Base-by-base conservation (phyloP, 1,284 basidiomycete species). In the Wolfiporia cocos region DNA sequence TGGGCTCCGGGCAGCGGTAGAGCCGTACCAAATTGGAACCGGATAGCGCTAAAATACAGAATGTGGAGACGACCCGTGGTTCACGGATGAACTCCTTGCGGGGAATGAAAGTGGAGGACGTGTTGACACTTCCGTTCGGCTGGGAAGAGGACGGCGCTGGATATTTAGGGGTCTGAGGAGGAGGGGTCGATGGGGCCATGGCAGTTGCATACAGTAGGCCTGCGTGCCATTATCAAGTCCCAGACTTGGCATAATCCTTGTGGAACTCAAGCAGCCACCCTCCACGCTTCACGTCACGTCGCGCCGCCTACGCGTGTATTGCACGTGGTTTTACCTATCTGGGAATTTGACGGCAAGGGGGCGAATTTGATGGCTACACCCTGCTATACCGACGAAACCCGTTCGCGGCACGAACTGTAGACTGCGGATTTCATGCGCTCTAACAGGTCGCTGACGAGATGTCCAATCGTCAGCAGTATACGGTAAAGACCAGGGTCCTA, bases 41-140 rank as follows among this genome's bases (percentile, higher is more conserved):
- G 5, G 83, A 74, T 49, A 87, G 67, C 10, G 85, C 71, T 42
- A 88, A 68, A 42, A 87, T 69, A 29, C 78, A 72, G 59, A 87
- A 87, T 26, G 76, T 65, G 47, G 77, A 82, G 26, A 70, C 66
- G 18, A 71, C 64, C 34, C 63, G 64, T 49, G 71, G 70, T 50
- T 82, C 73, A 33, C 71, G 73, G 47, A 81, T 66, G 60, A 86
- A 86, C 60, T 86, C 83, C 57, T 74, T 81, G 53, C 83, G 66
- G 3, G 83, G 83, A 20, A 69, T 70, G 50, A 86, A 84, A 38
- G 54, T 47, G 20, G 57, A 46, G 30, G 56, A 52, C 22, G 57
- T 49, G 20, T 55, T 49, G 22, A 53, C 43, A 48, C 52, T 44
- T 21, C 43, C 42, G 28, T 42, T 47, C 18, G 50, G 22, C 17